These are phyloP conservation scores for Ganoderma boninense DNA, from an alignment of 1,284 basidiomycete genomes.

Conservation along the genomic window DNA sequence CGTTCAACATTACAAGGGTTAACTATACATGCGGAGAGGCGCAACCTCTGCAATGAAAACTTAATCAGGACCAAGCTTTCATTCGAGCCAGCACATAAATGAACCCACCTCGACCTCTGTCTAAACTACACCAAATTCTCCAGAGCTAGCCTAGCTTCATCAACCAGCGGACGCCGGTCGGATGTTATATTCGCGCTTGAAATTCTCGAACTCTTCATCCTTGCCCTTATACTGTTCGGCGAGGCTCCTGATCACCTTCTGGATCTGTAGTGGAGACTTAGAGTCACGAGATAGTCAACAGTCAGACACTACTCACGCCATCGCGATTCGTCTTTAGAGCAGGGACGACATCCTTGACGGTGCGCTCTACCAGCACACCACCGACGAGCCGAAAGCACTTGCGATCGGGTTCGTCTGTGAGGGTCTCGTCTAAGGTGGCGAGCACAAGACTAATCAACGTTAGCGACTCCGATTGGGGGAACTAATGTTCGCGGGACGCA, in stretches of 20 bases:
- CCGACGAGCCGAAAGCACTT: conserved; percentile 98
- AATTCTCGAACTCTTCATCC: conserved; percentile 85
- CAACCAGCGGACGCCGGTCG: conserved; percentile 54
- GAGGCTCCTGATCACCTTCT: conserved; percentile 78
- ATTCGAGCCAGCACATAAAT: too few relatives aligned
- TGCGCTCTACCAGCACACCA: conserved; percentile 95
- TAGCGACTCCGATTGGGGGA: background rate
- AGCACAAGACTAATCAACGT: conserved; percentile 79
- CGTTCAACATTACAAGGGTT: background rate
- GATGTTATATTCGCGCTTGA: conserved; percentile 87
- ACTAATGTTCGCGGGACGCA: conserved; percentile 42
- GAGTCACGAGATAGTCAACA: conserved; percentile 7
- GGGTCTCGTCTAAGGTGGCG: conserved; percentile 83
- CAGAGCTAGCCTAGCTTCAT: background rate
- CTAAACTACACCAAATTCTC: background rate
- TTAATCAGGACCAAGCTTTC: background rate
- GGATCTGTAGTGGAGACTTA: conserved; percentile 63
- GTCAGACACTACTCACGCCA: conserved; percentile 62
- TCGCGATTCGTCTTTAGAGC: conserved; percentile 86
- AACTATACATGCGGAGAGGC: conserved; percentile 1
- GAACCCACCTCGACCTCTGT: background rate
- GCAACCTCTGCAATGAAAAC: background rate
- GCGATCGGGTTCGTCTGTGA: conserved; percentile 83
- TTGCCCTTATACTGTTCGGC: conserved; percentile 88
- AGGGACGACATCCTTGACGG: conserved; percentile 95